These are phyloP conservation scores for Suillus lakei DNA, from an alignment of 768 basidiomycete genomes.

Conservation along the genomic window DNA sequence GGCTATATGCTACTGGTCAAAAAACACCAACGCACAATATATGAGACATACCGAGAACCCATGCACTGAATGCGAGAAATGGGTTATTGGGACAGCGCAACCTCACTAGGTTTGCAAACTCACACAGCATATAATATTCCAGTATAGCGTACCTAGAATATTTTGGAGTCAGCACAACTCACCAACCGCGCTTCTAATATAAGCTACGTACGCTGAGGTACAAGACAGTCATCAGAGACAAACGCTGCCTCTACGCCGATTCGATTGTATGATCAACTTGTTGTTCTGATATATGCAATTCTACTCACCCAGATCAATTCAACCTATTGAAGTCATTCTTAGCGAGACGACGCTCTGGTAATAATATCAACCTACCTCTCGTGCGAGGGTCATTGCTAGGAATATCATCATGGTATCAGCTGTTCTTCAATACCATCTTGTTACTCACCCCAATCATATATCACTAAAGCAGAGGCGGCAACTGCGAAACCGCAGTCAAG, in stretches of 20 bases:
- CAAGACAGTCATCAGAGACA: not conserved
- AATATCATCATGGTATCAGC: not conserved
- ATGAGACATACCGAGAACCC: not conserved
- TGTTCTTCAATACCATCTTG: not conserved
- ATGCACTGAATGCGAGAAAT: not conserved
- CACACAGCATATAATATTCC: not conserved
- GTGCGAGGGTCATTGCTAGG: not conserved
- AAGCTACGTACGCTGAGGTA: not conserved
- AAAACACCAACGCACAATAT: not conserved
- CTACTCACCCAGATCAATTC: not conserved
- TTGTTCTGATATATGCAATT: not conserved
- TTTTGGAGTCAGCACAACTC: not conserved
- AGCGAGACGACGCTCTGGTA: not conserved
- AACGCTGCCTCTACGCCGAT: not conserved
- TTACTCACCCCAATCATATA: not conserved
- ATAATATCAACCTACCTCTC: not conserved
- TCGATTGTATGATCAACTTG: not conserved
- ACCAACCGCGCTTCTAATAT: not conserved
- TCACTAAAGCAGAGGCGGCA: not conserved
- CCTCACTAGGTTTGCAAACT: not conserved
- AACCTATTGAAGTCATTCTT: not conserved
- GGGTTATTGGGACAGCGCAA: not conserved
- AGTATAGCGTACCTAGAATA: not conserved
- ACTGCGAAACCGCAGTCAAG: not conserved
- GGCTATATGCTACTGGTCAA: not conserved